Evolutionary conservation across 305 asterid species (phyloP), one percentile per base, ranked within the genome.

Genomic region (Striga hermonthica): DNA sequence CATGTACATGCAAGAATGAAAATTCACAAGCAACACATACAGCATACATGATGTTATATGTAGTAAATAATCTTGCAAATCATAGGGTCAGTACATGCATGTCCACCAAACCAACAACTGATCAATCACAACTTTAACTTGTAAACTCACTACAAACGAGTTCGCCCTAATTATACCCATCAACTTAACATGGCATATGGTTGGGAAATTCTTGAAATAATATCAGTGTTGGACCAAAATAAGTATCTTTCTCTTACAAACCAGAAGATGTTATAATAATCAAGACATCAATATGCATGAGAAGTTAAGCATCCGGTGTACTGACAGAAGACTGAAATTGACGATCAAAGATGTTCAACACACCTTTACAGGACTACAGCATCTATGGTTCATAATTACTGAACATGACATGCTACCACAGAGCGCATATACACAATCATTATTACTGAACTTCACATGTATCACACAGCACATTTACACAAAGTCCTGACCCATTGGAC

Each of bases 291-390:
- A 14, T 49, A 39, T 50, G 37, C n/a, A 15, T 48, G 4, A 4
- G 9, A 13, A 37, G n/a, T 31, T 8, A 47, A 54, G 9, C 37
- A 53, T 53, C n/a, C 1, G 14, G 12, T 47, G 53, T 1, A 49
- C 34, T 7, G 7, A 7, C 43, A 8, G 43, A 22, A 2, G 31
- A 2, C 39, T 54, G 55, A 22, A 35, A n/a, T 41, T 7, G 59
- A 40, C 62, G 14, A 54, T 31, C 54, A 43, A 65, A 34, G 35
- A 38, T 39, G 39, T 49, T 22, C 31, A 22, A 22, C 31, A 45
- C 41, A 37, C n/a, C 43, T 22, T 53, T 49, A 39, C 9, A 70
- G 50, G 61, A 52, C 16, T 7, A 58, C 16, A 57, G 28, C 31
- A 57, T 57, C 54, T 22, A 34, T n/a, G 1, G 43, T 14, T 41